Evolutionary conservation across 2,329 filamentous ascomycete species (phyloP).

Genomic region (Hypoxylon sp.): DNA sequence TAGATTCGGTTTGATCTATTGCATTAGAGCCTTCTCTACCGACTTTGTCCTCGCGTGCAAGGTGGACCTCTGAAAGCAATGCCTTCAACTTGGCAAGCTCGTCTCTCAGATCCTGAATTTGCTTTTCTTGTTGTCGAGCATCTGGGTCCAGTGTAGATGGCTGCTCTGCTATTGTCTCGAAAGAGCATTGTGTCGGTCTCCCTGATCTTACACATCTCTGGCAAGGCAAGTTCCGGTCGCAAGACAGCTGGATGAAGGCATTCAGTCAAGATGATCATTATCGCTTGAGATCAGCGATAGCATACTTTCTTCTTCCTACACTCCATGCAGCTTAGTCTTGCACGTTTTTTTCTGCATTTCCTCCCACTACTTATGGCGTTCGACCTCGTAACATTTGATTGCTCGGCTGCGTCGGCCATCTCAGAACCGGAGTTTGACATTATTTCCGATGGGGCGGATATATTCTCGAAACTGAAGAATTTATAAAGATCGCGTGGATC

Average conservation of each 20-base stretch:
- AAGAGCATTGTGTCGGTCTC: slow-evolving; percentile 39
- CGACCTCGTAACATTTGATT: slow-evolving; percentile 6
- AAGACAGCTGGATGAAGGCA: slow-evolving; percentile 34
- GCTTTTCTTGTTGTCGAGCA: slow-evolving; percentile 24
- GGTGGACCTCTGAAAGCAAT: slow-evolving; percentile 19
- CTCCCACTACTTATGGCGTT: slow-evolving; percentile 10
- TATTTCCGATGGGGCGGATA: neutral
- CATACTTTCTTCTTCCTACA: slow-evolving; percentile 48
- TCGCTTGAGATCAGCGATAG: neutral
- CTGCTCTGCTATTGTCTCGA: slow-evolving; percentile 27
- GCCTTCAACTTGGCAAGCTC: slow-evolving; percentile 35
- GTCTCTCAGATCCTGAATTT: slow-evolving; percentile 34
- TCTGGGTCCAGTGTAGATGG: slow-evolving; percentile 1
- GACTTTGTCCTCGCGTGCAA: neutral
- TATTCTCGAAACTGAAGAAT: neutral
- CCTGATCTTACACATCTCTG: slow-evolving; percentile 45
- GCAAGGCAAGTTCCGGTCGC: slow-evolving; percentile 45
- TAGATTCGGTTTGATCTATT: neutral
- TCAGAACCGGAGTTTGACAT: slow-evolving; percentile 2
- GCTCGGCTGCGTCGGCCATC: neutral
- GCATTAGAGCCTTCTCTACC: slow-evolving; percentile 1
- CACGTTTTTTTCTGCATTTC: slow-evolving; percentile 38
- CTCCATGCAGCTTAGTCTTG: slow-evolving; percentile 43
- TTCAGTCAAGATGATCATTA: neutral
- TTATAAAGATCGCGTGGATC: too few species aligned